phyloP scores from a whole-genome alignment of 371 early-diverging fungal species.

The Mortierella sp. region DNA sequence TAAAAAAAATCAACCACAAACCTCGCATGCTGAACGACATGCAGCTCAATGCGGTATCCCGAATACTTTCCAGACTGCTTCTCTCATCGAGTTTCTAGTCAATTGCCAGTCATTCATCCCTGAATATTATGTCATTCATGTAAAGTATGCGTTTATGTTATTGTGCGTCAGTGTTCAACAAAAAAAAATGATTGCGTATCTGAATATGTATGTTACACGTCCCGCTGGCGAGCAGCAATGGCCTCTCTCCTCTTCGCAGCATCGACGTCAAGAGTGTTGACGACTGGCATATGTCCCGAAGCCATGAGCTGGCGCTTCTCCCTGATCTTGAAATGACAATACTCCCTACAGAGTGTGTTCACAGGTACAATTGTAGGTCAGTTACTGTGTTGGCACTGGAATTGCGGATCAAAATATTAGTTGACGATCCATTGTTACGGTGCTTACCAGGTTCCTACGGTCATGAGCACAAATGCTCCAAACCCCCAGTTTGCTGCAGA shows the following conservation, averaged over 20 bases:
- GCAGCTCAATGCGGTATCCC: not conserved
- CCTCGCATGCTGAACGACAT: not conserved
- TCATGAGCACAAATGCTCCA: slow-evolving; percentile 48
- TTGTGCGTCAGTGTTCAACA: too few relatives aligned
- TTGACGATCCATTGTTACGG: too few relatives aligned
- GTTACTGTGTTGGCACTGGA: not conserved
- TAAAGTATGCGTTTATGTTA: too few relatives aligned
- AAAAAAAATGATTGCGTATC: not conserved
- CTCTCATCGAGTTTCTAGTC: too few relatives aligned
- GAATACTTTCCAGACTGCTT: not conserved
- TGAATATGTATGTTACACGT: slow-evolving; percentile 19
- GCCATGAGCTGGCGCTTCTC: slow-evolving; percentile 55
- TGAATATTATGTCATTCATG: too few relatives aligned
- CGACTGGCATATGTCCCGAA: slow-evolving; percentile 53
- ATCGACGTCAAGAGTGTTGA: slow-evolving; percentile 55
- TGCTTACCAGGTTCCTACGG: slow-evolving; percentile 55
- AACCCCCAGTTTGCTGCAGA: slow-evolving; percentile 56
- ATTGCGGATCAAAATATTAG: not conserved
- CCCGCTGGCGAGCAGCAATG: slow-evolving; percentile 54
- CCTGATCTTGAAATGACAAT: slow-evolving; percentile 52
- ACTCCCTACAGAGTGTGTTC: slow-evolving; percentile 32
- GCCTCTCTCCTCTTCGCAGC: slow-evolving; percentile 45
- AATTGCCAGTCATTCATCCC: too few relatives aligned
- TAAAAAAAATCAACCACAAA: not conserved
- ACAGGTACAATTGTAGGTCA: not conserved